Conservation (phyloP, 2,329 filamentous ascomycete genomes). For the Arthrobotrys pseudoclavata region DNA sequence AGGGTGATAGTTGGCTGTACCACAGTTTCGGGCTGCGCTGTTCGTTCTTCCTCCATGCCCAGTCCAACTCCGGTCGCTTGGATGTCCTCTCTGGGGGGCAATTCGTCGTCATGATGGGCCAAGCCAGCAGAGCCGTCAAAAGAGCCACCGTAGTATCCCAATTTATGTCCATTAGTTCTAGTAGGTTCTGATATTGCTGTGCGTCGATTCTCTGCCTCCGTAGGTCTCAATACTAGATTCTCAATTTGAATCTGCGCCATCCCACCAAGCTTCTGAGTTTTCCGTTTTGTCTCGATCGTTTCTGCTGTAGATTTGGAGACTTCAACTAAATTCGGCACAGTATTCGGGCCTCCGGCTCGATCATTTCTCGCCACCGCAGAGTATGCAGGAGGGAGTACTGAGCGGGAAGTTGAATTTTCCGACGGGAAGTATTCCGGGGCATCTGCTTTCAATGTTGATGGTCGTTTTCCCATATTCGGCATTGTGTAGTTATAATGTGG, state of each 20-base stretch:
- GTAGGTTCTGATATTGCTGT: neutral
- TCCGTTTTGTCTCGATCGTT: neutral
- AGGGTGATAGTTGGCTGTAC: neutral
- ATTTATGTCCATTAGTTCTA: neutral
- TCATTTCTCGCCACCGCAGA: constrained; percentile 25
- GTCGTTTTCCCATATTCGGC: constrained; percentile 17
- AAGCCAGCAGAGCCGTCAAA: neutral
- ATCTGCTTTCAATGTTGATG: constrained; percentile 66
- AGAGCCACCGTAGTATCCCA: neutral
- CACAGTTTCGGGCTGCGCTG: neutral
- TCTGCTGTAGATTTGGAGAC: constrained; percentile 1
- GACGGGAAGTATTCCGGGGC: constrained; percentile 67
- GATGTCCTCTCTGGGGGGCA: neutral
- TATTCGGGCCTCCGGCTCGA: constrained; percentile 5
- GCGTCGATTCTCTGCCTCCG: neutral
- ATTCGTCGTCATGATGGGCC: neutral
- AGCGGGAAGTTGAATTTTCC: constrained; percentile 8
- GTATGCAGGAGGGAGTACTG: constrained; percentile 36
- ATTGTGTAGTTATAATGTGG: constrained; percentile 40
- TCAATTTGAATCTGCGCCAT: neutral
- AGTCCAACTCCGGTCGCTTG: neutral
- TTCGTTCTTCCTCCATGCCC: neutral
- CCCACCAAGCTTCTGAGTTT: neutral
- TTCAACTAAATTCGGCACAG: neutral
- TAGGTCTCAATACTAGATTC: neutral